A percentile compares a stretch with the other conserved stretches of the same genome.
Evolutionary conservation across 768 basidiomycete genomes (phyloP).

Genomic region (Boletellus sp.): DNA sequence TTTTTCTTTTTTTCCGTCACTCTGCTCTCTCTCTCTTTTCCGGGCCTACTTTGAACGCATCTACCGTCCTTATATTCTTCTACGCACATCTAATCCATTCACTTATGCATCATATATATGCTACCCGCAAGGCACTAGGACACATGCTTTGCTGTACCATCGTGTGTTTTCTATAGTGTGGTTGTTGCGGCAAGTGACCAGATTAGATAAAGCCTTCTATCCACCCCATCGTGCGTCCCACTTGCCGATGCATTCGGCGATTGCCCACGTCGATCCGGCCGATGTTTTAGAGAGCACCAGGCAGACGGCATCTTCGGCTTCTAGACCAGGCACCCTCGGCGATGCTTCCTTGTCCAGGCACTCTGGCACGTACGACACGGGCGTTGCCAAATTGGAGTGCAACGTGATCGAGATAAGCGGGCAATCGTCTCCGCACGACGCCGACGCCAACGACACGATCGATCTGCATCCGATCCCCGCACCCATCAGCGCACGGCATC

Average conservation of each 20-base stretch:
- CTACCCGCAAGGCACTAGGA: slow-evolving; percentile 22
- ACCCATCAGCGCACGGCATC: background rate
- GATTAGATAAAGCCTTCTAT: slow-evolving; percentile 36
- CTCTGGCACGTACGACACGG: slow-evolving; percentile 49
- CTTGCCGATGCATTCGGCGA: slow-evolving; percentile 42
- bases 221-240: slow-evolving; percentile 43
- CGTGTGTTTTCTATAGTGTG: slow-evolving; percentile 31
- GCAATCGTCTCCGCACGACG: slow-evolving; percentile 5
- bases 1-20: slow-evolving; percentile 2
- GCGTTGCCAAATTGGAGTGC: slow-evolving; percentile 42
- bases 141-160: slow-evolving; percentile 32
- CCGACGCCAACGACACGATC: slow-evolving; percentile 1
- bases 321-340: slow-evolving; percentile 40
- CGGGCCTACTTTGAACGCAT: slow-evolving; percentile 12
- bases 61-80: slow-evolving; percentile 20
- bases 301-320: slow-evolving; percentile 54
- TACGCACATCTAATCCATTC: slow-evolving; percentile 32
- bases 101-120: slow-evolving; percentile 36
- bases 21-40: slow-evolving; percentile 11
- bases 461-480: slow-evolving; percentile 7
- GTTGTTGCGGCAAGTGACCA: slow-evolving; percentile 29
- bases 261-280: slow-evolving; percentile 34
- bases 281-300: slow-evolving; percentile 34
- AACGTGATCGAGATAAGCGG: slow-evolving; percentile 18
- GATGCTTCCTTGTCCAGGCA: slow-evolving; percentile 27